Evolutionary conservation across 1,139 yeast species (phyloP).

Genomic region (Geotrichum carabidarum): DNA sequence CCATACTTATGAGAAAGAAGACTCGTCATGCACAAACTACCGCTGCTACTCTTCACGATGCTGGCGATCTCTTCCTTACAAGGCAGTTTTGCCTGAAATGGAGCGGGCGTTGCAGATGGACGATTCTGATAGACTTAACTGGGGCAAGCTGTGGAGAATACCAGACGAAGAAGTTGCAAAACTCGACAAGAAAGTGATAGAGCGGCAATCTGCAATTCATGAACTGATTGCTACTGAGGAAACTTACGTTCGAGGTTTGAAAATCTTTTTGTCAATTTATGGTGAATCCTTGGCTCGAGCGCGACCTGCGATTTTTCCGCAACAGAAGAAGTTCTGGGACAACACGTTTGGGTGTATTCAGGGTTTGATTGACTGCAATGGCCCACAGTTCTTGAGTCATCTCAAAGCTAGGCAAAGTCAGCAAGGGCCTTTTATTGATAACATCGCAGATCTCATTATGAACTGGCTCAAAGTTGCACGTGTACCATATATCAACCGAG

Average conservation of each 20-base stretch:
- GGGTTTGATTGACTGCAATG: constrained; percentile 59
- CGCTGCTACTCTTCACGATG: constrained; percentile 36
- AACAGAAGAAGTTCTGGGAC: constrained; percentile 52
- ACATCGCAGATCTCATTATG: constrained; percentile 58
- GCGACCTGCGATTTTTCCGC: constrained; percentile 42
- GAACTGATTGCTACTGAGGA: constrained; percentile 74
- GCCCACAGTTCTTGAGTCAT: constrained; percentile 53
- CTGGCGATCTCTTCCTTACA: constrained; percentile 30
- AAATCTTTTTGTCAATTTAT: constrained; percentile 57
- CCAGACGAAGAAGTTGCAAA: constrained; percentile 49
- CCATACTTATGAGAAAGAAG: constrained; percentile 21
- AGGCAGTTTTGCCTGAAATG: constrained; percentile 29
- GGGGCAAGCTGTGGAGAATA: constrained; percentile 68
- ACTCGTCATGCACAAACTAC: constrained; percentile 15
- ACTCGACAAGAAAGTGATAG: constrained; percentile 52
- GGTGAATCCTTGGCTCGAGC: constrained; percentile 43
- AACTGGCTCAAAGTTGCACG: constrained; percentile 63
- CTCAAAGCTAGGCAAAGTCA: constrained; percentile 45
- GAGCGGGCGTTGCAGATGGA: constrained; percentile 22
- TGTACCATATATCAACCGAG: constrained; percentile 54
- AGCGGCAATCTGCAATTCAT: constrained; percentile 70
- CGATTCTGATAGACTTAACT: constrained; percentile 40
- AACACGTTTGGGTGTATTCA: constrained; percentile 59
- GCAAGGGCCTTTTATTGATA: constrained; percentile 64
- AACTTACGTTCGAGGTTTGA: constrained; percentile 64